These are phyloP conservation scores for Canavalia gladiata DNA, from an alignment of 306 rosid species.

Conservation along the genomic window DNA sequence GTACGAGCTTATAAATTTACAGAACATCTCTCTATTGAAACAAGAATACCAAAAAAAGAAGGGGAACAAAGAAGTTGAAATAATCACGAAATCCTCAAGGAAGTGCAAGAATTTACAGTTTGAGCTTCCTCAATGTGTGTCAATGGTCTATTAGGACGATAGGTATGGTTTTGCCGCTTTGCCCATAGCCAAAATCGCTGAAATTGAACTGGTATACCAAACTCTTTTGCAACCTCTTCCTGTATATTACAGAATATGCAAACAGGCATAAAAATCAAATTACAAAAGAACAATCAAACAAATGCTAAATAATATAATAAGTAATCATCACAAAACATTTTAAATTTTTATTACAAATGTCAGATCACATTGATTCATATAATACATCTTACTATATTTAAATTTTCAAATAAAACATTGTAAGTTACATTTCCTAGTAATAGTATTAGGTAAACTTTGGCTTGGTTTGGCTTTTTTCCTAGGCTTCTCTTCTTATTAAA, in stretches of 20 bases:
- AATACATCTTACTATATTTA: conserved; percentile 10
- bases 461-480: too few relatives aligned
- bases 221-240: conserved; percentile 89
- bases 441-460: too few relatives aligned
- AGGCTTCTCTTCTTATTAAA: too few relatives aligned
- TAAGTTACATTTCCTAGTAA: neutral
- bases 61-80: neutral
- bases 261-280: neutral
- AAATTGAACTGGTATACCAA: conserved; percentile 77
- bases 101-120: conserved; percentile 64
- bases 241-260: conserved; percentile 50
- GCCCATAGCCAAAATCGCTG: conserved; percentile 94
- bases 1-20: neutral
- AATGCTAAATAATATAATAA: conserved; percentile 1
- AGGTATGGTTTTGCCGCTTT: conserved; percentile 87
- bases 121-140: conserved; percentile 72
- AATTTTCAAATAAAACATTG: neutral
- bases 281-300: conserved; percentile 5
- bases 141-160: conserved; percentile 85
- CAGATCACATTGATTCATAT: neutral
- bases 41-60: conserved; percentile 15
- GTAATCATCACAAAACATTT: conserved; percentile 4
- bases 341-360: conserved; percentile 16
- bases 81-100: conserved; percentile 7
- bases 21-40: conserved; percentile 16